A percentile compares a stretch with the other conserved stretches of the same genome.
These are phyloP conservation scores for Cetraspora pellucida DNA, from an alignment of 192 early-diverging fungal species.

Conservation along the genomic window DNA sequence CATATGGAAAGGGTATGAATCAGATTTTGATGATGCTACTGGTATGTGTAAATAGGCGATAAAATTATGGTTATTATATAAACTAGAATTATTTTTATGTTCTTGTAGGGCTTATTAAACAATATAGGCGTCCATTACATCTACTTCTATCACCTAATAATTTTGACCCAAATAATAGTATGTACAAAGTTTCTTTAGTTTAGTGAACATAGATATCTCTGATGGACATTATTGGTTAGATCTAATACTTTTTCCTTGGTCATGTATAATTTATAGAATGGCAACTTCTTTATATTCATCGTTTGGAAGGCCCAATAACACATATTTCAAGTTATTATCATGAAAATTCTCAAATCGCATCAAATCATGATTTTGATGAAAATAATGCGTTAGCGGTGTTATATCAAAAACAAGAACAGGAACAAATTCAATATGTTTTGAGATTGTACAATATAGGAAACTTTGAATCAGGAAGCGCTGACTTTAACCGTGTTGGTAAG, in stretches of 20 bases:
- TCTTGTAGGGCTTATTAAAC: conserved; percentile 1
- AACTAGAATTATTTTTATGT: background rate
- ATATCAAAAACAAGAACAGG: conserved; percentile 11
- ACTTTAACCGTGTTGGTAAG: background rate
- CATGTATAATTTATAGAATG: background rate
- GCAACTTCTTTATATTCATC: conserved; percentile 26
- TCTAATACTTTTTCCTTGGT: background rate
- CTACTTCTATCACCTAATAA: background rate
- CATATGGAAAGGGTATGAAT: conserved; percentile 25
- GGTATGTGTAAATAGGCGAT: background rate
- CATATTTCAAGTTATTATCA: conserved; percentile 26
- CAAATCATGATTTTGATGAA: background rate
- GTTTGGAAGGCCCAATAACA: conserved; percentile 10
- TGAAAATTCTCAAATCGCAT: background rate
- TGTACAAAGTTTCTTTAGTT: background rate
- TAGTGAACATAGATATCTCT: background rate
- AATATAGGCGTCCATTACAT: conserved; percentile 18
- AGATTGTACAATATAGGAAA: conserved; percentile 14
- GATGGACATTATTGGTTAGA: background rate
- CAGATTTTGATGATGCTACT: background rate
- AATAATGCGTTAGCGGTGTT: conserved; percentile 23
- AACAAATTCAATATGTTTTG: conserved; percentile 1
- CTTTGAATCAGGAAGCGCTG: background rate
- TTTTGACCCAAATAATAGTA: conserved; percentile 5
- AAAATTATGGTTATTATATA: background rate